Conservation (phyloP, 441 rosid genomes). For the Gossypium trilobum region DNA sequence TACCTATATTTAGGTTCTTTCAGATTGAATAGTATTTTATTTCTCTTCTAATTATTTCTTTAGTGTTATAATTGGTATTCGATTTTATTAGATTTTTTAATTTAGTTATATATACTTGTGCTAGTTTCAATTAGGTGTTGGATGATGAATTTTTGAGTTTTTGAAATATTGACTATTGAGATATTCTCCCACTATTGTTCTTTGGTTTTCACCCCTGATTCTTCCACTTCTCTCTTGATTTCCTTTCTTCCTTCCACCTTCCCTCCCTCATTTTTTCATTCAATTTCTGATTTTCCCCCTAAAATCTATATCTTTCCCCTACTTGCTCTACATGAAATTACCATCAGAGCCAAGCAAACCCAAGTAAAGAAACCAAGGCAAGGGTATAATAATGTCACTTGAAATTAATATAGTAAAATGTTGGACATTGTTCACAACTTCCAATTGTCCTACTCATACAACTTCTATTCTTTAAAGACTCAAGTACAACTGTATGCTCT, state of each 20-base stretch:
- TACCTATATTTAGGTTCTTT: too few species aligned
- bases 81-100: too few species aligned
- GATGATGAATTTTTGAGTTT: too few species aligned
- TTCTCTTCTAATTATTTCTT: too few species aligned
- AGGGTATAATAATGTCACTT: background rate
- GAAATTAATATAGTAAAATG: background rate
- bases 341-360: background rate
- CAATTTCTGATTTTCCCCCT: too few species aligned
- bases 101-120: too few species aligned
- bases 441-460: background rate
- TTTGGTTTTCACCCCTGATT: background rate
- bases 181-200: too few species aligned
- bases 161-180: too few species aligned
- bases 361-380: background rate
- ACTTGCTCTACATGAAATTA: background rate
- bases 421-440: background rate
- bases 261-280: background rate
- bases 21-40: too few species aligned
- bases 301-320: background rate
- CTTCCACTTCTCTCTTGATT: background rate
- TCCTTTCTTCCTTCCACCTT: background rate
- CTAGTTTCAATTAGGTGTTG: too few species aligned
- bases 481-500: background rate
- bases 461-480: background rate
- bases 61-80: too few species aligned